Evolutionary conservation across 257 asterid genomes (phyloP).

Genomic region (Nicotiana benthamiana): DNA sequence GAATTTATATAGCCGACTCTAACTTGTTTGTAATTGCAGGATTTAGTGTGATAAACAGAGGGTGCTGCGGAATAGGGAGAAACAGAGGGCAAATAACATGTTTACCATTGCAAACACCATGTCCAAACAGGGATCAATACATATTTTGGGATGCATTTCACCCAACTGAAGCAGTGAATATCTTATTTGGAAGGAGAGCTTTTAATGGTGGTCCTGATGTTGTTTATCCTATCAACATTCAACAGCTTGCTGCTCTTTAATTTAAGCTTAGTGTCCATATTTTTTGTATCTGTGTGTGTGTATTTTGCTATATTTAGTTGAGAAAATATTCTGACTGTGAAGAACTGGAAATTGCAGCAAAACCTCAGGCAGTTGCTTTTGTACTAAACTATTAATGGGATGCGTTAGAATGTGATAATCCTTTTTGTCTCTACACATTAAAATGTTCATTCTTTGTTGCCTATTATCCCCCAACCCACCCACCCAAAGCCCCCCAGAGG

Average conservation of each 20-base stretch:
- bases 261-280: background rate
- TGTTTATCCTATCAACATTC: conserved; percentile 12
- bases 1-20: no score
- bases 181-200: conserved; percentile 18
- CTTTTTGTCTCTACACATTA: background rate
- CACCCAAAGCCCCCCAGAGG: no score
- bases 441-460: background rate
- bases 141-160: conserved; percentile 43
- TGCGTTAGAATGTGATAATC: background rate
- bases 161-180: conserved; percentile 31
- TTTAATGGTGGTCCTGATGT: conserved; percentile 14
- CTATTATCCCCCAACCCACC: background rate
- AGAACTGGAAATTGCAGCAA: background rate
- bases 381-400: background rate
- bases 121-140: conserved; percentile 30
- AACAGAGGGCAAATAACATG: conserved; percentile 22
- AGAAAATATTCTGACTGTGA: background rate
- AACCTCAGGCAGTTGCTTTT: background rate
- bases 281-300: background rate
- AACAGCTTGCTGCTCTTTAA: conserved; percentile 7
- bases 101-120: conserved; percentile 15
- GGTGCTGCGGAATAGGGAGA: conserved; percentile 27
- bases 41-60: conserved; percentile 26
- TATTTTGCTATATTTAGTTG: background rate
- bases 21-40: no score